Base-by-base conservation (phyloP, 306 rosid genomes). In the Lagenaria siceraria region DNA sequence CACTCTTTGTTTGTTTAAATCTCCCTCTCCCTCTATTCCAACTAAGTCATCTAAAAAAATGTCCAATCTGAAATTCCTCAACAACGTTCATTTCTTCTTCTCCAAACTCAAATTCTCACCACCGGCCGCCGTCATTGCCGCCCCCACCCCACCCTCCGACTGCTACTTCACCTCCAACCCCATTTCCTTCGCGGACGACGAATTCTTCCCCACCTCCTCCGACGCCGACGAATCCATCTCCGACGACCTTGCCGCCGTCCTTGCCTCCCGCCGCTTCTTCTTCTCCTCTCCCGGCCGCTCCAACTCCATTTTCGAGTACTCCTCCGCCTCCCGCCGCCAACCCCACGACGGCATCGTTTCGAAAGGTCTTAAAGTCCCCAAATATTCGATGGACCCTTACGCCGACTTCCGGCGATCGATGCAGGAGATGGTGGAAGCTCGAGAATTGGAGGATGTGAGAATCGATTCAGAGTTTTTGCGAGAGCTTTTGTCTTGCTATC, bases 271-370 rank as follows among this genome's bases (percentile, higher is more conserved):
- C 29, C 89, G 98, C 18, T 89, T 94, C 91, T 94, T 94, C 92
- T 87, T 90, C 89, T 92, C 98, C 78, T 87, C 96, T 27, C 98
- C 98, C 0, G 98, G 99, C 33, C 76, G 25, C 75, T 92, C 99
- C 62, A 95, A 95, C 80, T 92, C 99, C 90, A 90, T 95, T 64
- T 29, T 84, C 2, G 92, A 95, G 17, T 83, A 88, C 74, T 75
- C 68, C 55, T 14, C 46, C 71, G 12, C 42, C 76, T 15, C 60
- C 61, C 36, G 64, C 17, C 58, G 12, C 52, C 53, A 19, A 68
- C 14, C 74, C 42, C 21, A 35, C 72, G 27, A 38, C 74, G 13
- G 1, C 35, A 22, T 56, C 19, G 35, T 82, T 29, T 62, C 58
- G 15, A 88, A 78, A 6, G 85, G 88, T 3, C 80, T 80, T 10